phyloP scores from a whole-genome alignment of 2,329 filamentous ascomycete species.

The Fusarium nurragi region DNA sequence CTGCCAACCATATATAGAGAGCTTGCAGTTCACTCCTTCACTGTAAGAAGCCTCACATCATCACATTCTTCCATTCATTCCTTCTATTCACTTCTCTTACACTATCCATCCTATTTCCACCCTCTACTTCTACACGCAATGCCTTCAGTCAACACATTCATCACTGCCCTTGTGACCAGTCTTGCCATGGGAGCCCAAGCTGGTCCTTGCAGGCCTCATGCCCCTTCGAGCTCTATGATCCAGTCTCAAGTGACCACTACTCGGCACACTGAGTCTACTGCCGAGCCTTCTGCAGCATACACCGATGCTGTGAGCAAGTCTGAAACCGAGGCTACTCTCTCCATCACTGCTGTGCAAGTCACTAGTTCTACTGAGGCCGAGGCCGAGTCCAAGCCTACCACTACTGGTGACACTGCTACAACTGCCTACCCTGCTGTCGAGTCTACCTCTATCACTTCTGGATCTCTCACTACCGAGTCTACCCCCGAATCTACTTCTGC shows the following conservation, averaged over 20 bases:
- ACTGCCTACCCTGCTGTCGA: not conserved
- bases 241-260: conserved; percentile 2
- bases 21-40: conserved; percentile 29
- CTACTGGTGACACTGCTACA: not conserved
- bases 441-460: not conserved
- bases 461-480: not conserved
- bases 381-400: conserved; percentile 9
- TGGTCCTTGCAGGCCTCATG: conserved; percentile 29
- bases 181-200: conserved; percentile 27
- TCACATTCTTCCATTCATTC: not conserved
- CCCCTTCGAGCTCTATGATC: conserved; percentile 1
- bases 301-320: not conserved
- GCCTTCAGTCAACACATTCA: conserved; percentile 23
- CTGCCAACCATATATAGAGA: conserved; percentile 29
- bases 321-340: not conserved
- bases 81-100: not conserved
- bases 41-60: conserved; percentile 4
- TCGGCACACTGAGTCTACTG: not conserved
- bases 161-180: conserved; percentile 28
- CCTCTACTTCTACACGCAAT: conserved; percentile 4
- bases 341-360: conserved; percentile 8
- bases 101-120: not conserved
- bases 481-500: not conserved
- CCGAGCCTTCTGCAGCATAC: conserved; percentile 7
- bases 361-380: conserved; percentile 5